Evolutionary conservation across 108 stramenopile species (phyloP), one percentile per base, ranked within the genome.

Genomic region (Poteriospumella lacustris): DNA sequence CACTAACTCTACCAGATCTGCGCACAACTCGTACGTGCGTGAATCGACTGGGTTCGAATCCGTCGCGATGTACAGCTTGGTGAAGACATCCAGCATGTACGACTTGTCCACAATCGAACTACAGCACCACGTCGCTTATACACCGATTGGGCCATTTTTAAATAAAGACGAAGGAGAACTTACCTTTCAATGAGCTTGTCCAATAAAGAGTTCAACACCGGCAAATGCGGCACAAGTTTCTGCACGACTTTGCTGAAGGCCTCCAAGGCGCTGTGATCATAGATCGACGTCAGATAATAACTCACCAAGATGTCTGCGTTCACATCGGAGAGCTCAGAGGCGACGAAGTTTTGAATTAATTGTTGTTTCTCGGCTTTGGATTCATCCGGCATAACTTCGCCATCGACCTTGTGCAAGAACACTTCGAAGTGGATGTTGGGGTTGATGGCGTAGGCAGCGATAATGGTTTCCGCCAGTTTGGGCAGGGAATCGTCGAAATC

Each of bases 401-500:
- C 99, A 80, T 99, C 99, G 9, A 98, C 96, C 86, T 99, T 99
- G 92, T 99, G 95, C 42, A 99, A 93, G 82, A 99, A 97, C 0
- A 99, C 93, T 78, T 97, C 96, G 59, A 97, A 79, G 40, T 85
- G 76, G 69, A 98, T 91, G 70, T 85, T 77, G 29, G 96, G 95
- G 82, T 97, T 97, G 62, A 91, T 85, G 5, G 83, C 58, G 0
- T 92, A 77, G 0, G 95, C 97, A n/a, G 87, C 58, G 2, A 87
- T 86, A 19, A 96, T 92, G 2, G 92, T 92, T 43, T 91, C 93
- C 1, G 91, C 93, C 58, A 99, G 91, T 0, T 91, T 92, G 70
- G 91, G 82, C 58, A 81, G 80, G 33, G 81, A 76, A 12, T 88
- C 87, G 28, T 81, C 39, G 59, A 75, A 56, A 0, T 86, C 84